Base-by-base conservation (phyloP, 106 monocot species). In the Acorus calamus region DNA sequence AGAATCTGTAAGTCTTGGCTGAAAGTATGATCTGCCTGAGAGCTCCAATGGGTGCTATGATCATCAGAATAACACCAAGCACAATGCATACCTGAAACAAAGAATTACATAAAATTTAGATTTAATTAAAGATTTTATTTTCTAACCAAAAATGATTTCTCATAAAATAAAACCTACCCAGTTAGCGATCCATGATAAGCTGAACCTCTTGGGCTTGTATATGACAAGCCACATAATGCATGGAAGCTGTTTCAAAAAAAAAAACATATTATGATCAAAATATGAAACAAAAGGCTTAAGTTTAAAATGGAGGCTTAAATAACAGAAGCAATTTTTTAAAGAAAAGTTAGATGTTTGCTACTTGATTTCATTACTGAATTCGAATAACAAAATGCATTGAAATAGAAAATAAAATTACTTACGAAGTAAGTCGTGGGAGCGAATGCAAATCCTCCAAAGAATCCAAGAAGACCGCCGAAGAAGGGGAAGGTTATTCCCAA, bases 211-310 rank as follows among this genome's bases (percentile, higher is more conserved):
- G 1, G 89, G 84, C 69, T 89, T 89, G 66, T 71, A 79, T 67
- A 89, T 59, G 7, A 70, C 55, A 11, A 84, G 77, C 89, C 89
- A 89, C 73, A 89, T 89, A 6, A 84, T 71, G 76, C 89, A 89
- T 2, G 89, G 89, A 47, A 89, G 81, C 89, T 86, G 66, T 3
- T 3, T 14, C 28, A 59, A 4, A 46, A 0, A 51, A n/a, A 56
- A 13, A 55, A 2, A 49, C 46, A 49, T 28, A 28, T 28, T 28
- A 28, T 28, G 28, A 28, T 28, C 28, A 28, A 28, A 28, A 28
- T 28, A 28, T 28, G 28, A 28, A 28, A 28, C 28, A 28, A 28
- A 28, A 28, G 28, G 28, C 28, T 28, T 28, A 28, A 28, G 28
- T 28, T 28, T 28, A 28, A 28, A 28, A 28, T 28, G 28, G 28